Evolutionary conservation across 805 yeast species (phyloP).

Genomic region (Yamadazyma endophytica): DNA sequence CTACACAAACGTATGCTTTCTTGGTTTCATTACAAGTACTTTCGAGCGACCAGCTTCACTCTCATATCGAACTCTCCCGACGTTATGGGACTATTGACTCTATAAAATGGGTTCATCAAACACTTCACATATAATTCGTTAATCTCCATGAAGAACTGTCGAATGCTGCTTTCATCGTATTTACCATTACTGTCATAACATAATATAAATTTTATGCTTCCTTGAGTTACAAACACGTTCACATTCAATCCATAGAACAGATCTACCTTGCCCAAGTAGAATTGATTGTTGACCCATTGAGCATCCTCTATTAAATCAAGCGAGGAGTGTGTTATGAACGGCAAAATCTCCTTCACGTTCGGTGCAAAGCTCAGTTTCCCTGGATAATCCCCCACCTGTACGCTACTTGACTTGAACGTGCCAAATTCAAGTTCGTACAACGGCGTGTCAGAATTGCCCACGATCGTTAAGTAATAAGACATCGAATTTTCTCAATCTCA

Average conservation of each 20-base stretch:
- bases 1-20: neutral
- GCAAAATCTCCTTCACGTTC: constrained; percentile 74
- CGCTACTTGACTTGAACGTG: constrained; percentile 42
- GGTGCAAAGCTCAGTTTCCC: constrained; percentile 63
- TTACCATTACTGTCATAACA: constrained; percentile 35
- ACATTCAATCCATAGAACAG: constrained; percentile 77
- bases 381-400: constrained; percentile 13
- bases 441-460: constrained; percentile 84
- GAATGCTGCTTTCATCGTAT: constrained; percentile 64
- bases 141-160: constrained; percentile 78
- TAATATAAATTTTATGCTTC: constrained; percentile 77
- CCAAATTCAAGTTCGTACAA: constrained; percentile 85
- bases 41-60: constrained; percentile 67
- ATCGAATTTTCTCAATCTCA: neutral
- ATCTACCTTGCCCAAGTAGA: constrained; percentile 77
- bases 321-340: constrained; percentile 84
- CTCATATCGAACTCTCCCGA: constrained; percentile 73
- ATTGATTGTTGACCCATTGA: constrained; percentile 69
- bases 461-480: constrained; percentile 85
- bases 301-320: constrained; percentile 87
- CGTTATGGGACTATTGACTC: constrained; percentile 67
- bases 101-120: constrained; percentile 81
- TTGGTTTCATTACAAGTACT: constrained; percentile 53
- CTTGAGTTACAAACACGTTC: constrained; percentile 85
- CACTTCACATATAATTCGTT: constrained; percentile 88